Percentiles rank a stretch among this genome's conserved stretches.
phyloP scores from a whole-genome alignment of 331 rosid genomes.

The Spiraea crenata region DNA sequence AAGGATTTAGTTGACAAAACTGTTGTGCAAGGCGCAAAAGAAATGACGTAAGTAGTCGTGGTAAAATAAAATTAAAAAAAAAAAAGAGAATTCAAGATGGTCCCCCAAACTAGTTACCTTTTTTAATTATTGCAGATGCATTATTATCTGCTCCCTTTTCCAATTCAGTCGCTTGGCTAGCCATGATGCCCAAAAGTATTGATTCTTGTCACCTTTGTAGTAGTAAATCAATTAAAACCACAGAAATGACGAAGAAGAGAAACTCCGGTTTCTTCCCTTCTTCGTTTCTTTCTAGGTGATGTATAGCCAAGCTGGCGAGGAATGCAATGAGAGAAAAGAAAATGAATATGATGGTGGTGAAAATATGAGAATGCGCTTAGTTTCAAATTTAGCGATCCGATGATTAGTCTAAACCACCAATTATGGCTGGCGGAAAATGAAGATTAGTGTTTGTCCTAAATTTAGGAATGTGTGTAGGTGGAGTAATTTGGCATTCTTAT shows the following conservation, averaged over 20 bases:
- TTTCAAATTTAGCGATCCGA: background rate
- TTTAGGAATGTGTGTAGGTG: background rate
- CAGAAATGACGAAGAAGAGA: background rate
- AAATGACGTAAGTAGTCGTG: background rate
- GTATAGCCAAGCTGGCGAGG: background rate
- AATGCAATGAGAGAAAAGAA: background rate
- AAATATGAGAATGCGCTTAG: background rate
- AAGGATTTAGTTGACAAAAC: conserved; percentile 6
- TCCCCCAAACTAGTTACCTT: background rate
- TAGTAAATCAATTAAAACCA: background rate
- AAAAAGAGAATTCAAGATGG: background rate
- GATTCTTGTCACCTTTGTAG: background rate
- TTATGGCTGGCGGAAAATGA: background rate
- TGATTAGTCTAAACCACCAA: conserved; percentile 8
- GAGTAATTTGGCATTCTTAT: background rate
- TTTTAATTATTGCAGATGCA: background rate
- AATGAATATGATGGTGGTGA: background rate
- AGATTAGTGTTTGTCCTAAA: background rate
- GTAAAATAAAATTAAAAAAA: background rate
- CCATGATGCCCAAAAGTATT: background rate
- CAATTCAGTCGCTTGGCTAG: background rate
- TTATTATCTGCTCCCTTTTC: too few relatives aligned
- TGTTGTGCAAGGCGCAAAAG: background rate
- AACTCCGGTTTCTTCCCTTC: background rate
- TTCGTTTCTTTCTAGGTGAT: background rate